phyloP scores from a whole-genome alignment of 371 early-diverging fungal species.

The Sporodiniella umbellata region DNA sequence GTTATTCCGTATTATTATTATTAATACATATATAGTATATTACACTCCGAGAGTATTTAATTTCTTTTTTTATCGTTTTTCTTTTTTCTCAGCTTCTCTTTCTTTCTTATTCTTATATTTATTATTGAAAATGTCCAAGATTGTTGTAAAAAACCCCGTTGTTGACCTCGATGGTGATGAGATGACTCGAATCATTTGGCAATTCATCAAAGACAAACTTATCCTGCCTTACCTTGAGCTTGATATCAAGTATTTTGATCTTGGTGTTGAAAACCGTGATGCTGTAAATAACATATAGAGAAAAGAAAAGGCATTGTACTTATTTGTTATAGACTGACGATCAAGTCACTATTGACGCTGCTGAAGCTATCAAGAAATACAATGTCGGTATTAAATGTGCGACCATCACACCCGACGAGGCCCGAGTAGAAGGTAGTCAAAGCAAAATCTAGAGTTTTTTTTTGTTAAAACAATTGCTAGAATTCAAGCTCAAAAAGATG shows the following conservation, averaged over 20 bases:
- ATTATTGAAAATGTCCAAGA: conserved; percentile 24
- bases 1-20: conserved; percentile 4
- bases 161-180: conserved; percentile 96
- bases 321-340: conserved; percentile 79
- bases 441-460: no score
- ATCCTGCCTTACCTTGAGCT: conserved; percentile 90
- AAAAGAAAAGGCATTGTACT: no score
- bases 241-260: conserved; percentile 95
- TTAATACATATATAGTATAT: not conserved
- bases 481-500: conserved; percentile 94
- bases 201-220: conserved; percentile 89
- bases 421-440: conserved; percentile 78
- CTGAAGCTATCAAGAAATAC: conserved; percentile 94
- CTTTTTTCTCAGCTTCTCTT: not conserved
- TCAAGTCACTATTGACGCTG: conserved; percentile 94
- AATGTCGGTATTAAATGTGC: conserved; percentile 99
- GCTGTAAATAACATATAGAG: conserved; percentile 59
- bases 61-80: not conserved
- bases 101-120: conserved; percentile 3
- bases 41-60: not conserved
- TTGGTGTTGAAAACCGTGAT: conserved; percentile 91
- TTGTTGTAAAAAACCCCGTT: conserved; percentile 79
- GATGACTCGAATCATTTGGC: conserved; percentile 96
- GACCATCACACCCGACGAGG: conserved; percentile 98
- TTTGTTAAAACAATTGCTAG: no score